phyloP scores from a whole-genome alignment of 2,329 filamentous ascomycete genomes.

The Bipolaris victoriae region DNA sequence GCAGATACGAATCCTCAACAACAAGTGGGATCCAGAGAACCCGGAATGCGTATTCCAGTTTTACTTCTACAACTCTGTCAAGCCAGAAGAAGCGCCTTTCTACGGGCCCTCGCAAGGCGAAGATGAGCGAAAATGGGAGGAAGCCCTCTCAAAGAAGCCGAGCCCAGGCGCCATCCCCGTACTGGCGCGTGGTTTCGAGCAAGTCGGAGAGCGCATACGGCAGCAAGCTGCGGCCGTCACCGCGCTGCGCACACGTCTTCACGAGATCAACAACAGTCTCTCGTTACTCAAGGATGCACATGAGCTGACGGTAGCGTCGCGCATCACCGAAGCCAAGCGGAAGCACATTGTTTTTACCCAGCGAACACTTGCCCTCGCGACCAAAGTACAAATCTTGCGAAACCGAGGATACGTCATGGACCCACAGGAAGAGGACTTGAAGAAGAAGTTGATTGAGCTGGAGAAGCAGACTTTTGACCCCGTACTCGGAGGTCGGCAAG shows the following conservation, averaged over 20 bases:
- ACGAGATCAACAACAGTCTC: conserved; percentile 79
- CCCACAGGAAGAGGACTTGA: conserved; percentile 78
- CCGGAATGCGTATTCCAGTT: conserved; percentile 76
- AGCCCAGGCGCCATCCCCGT: conserved; percentile 78
- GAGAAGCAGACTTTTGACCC: conserved; percentile 77
- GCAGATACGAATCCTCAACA: conserved; percentile 71
- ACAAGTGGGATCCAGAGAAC: conserved; percentile 75
- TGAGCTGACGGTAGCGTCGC: conserved; percentile 76
- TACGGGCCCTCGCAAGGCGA: conserved; percentile 74
- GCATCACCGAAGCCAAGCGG: conserved; percentile 73
- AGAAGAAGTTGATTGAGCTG: conserved; percentile 71
- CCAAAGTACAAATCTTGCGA: conserved; percentile 78
- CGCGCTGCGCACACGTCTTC: conserved; percentile 73
- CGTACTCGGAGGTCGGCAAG: conserved; percentile 74
- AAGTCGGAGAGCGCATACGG: conserved; percentile 73
- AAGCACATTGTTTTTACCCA: conserved; percentile 75
- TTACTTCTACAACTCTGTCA: conserved; percentile 88
- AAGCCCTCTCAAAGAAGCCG: conserved; percentile 80
- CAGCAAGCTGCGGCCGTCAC: conserved; percentile 73
- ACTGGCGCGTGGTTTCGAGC: conserved; percentile 74
- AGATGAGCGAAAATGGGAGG: conserved; percentile 81
- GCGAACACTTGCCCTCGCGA: conserved; percentile 75
- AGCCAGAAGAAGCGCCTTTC: conserved; percentile 75
- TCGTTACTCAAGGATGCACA: conserved; percentile 75
- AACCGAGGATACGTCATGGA: conserved; percentile 83